These are phyloP conservation scores for Pyrenula massariospora DNA, from an alignment of 495 filamentous ascomycete species.

Conservation along the genomic window DNA sequence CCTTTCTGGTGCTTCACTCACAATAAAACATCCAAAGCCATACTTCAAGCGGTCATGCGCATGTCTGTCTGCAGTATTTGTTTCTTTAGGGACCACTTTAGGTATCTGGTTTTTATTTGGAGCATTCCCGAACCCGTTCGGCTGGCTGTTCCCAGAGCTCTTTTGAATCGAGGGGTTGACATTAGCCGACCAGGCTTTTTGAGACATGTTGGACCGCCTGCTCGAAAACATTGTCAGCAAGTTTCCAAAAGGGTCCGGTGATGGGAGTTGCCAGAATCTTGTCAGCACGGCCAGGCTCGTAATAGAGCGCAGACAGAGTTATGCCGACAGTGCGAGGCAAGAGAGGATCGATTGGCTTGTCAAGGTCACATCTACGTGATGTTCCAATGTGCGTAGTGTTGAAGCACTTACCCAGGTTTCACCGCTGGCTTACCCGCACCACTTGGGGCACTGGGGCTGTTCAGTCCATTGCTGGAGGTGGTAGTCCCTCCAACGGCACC, in stretches of 20 bases:
- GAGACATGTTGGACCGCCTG: constrained; percentile 35
- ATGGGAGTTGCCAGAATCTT: too few species aligned
- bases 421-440: not conserved
- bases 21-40: constrained; percentile 49
- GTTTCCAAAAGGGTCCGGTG: not conserved
- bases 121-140: constrained; percentile 28
- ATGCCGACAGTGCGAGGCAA: constrained; percentile 1
- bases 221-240: constrained; percentile 11
- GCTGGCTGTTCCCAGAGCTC: constrained; percentile 29
- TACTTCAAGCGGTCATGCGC: constrained; percentile 55
- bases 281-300: too few species aligned
- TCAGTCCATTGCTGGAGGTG: not conserved
- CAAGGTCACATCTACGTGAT: not conserved
- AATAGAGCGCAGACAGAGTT: constrained; percentile 9
- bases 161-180: constrained; percentile 57
- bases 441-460: not conserved
- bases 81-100: constrained; percentile 26
- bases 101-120: not conserved
- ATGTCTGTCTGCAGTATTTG: constrained; percentile 47
- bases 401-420: not conserved
- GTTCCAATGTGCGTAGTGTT: not conserved
- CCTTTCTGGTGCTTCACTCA: too few species aligned
- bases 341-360: not conserved
- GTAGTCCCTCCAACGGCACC: not conserved
- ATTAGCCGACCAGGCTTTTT: constrained; percentile 52